These are phyloP conservation scores for Colletotrichum tropicale DNA, from an alignment of 2,329 filamentous ascomycete genomes.

Conservation along the genomic window DNA sequence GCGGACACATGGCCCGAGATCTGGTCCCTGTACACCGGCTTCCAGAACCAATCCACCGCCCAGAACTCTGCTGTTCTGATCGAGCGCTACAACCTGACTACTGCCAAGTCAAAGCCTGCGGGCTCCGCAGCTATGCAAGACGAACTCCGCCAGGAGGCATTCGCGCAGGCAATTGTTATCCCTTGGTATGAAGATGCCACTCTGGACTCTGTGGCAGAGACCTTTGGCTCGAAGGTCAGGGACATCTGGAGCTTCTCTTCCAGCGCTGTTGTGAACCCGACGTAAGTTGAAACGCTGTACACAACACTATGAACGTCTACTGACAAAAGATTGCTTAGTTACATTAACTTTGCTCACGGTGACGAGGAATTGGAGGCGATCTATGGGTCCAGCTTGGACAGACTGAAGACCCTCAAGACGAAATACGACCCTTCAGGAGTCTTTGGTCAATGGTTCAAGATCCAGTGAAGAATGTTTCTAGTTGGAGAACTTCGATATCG, in stretches of 20 bases:
- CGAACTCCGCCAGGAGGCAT: conserved; percentile 34
- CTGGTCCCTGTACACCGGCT: conserved; percentile 39
- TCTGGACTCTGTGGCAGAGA: conserved; percentile 36
- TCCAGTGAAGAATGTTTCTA: not conserved
- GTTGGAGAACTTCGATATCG: accelerated
- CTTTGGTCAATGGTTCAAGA: conserved; percentile 32
- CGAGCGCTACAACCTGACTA: conserved; percentile 39
- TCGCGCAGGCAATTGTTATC: conserved; percentile 36
- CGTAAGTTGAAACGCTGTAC: not conserved
- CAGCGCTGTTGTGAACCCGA: conserved; percentile 23
- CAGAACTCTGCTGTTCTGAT: conserved; percentile 36
- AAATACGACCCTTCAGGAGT: conserved; percentile 28
- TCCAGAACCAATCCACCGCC: conserved; percentile 34
- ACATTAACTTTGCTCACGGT: conserved; percentile 37
- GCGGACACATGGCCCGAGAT: conserved; percentile 39
- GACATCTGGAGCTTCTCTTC: conserved; percentile 27
- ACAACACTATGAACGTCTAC: accelerated
- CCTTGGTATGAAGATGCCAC: conserved; percentile 41
- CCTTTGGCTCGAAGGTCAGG: conserved; percentile 34
- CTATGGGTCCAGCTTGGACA: conserved; percentile 27
- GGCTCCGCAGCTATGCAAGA: conserved; percentile 31
- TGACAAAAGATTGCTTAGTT: not conserved
- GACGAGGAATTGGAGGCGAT: conserved; percentile 30
- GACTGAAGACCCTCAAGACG: conserved; percentile 29
- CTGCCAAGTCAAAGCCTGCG: conserved; percentile 26